phyloP scores from a whole-genome alignment of 73 alveolate genomes.

The Blepharisma japonicum region DNA sequence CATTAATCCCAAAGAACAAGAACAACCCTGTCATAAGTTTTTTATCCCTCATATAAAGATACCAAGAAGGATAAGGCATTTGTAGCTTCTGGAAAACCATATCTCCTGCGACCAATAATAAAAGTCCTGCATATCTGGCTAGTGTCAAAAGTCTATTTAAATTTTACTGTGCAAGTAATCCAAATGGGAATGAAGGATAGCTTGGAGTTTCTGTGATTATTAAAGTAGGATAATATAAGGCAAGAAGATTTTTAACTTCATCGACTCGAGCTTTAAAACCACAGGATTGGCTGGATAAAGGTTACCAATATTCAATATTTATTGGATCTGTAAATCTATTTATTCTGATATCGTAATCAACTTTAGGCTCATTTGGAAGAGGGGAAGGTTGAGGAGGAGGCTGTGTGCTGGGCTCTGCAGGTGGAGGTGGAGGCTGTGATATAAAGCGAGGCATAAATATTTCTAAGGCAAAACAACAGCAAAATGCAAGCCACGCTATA shows the following conservation, averaged over 20 bases:
- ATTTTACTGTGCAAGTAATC: neutral
- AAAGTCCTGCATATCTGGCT: neutral
- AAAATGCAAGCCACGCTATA: too few relatives aligned
- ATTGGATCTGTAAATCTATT: neutral
- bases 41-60: constrained; percentile 19
- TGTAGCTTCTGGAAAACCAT: constrained; percentile 6
- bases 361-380: too few relatives aligned
- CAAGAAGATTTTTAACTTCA: neutral
- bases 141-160: neutral
- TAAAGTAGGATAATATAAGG: neutral
- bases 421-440: too few relatives aligned
- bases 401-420: too few relatives aligned
- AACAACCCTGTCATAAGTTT: neutral
- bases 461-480: too few relatives aligned
- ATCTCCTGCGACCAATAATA: constrained; percentile 16
- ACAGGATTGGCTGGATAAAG: neutral
- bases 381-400: too few relatives aligned
- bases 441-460: too few relatives aligned
- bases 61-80: constrained; percentile 19
- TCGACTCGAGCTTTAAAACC: constrained; percentile 2
- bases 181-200: neutral
- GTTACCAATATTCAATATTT: constrained; percentile 25
- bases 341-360: neutral
- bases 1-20: constrained; percentile 19
- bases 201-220: neutral